Base-by-base conservation (phyloP, 371 early-diverging fungal species). In the Mortierella sp. region DNA sequence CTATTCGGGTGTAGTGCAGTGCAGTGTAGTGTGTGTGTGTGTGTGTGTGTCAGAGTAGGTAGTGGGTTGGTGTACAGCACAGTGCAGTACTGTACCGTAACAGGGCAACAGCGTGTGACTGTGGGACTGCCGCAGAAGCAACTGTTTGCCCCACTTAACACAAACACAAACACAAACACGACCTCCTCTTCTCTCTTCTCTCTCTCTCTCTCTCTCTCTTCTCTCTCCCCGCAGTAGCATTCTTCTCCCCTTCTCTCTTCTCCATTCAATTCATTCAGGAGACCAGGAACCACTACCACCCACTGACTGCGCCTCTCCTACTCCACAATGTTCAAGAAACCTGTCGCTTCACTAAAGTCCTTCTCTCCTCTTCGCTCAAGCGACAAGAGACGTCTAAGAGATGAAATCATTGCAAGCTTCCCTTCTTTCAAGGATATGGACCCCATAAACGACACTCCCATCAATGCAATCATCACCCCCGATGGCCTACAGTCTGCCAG, bases 401-500 rank as follows among this genome's bases (percentile, higher is more conserved):
- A 86, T 37, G 90, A 91, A 55, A 86, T 88, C 12, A 84, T 88
- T 12, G 85, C 86, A 5, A 84, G 87, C 10, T 90, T 87, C 64
- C 91, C 91, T 8, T 52, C 43, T 9, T 61, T 90, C 6, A 85
- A 52, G 10, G 70, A 75, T 37, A 72, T 73, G 70, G 70, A 72
- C 40, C 74, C 74, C 28, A 64, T 65, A 8, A 39, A 75, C 6
- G 73, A 76, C 59, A 68, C 57, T 2, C 62, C 77, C 18, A 45
- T 69, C 58, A 75, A 64, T 18, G 35, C 84, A 28, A 84, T 85
- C 59, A 81, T 88, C 43, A 84, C 87, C 69, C 87, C 90, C 9
- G 88, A 89, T 14, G 84, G 89, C 18, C 86, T 93, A 14, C 90
- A 88, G 62, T 83, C 87, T 45, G 92, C 92, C 16, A 91, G 89